Conservation (phyloP, 345 rosid species). For the Salix suchowensis region DNA sequence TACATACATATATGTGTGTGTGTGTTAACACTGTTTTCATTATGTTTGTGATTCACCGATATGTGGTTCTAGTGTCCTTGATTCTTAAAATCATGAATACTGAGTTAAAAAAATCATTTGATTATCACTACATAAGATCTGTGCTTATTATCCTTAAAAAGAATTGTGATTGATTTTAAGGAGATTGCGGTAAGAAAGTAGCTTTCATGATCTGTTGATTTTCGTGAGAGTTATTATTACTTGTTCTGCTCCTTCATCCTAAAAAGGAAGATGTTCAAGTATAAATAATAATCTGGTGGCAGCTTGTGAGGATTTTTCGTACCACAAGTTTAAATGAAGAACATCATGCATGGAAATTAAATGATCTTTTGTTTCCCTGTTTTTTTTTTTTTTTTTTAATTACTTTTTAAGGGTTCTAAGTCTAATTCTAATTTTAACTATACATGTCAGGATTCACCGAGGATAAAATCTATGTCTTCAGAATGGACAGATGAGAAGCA, state of each 20-base stretch:
- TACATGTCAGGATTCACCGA: constrained; percentile 36
- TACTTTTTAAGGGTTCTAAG: constrained; percentile 7
- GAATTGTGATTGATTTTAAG: not conserved
- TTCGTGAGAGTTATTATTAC: not conserved
- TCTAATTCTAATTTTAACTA: constrained; percentile 8
- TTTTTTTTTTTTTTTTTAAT: not conserved
- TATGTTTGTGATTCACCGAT: not conserved
- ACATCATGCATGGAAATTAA: too few species aligned
- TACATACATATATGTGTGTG: too few species aligned
- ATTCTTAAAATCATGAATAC: not conserved
- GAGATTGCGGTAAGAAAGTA: not conserved
- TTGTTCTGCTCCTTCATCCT: not conserved
- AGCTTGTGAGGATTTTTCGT: not conserved
- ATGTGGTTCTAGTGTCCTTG: not conserved
- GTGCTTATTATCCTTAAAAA: too few species aligned
- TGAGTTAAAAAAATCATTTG: too few species aligned
- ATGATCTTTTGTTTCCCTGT: not conserved
- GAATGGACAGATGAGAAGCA: constrained; percentile 97
- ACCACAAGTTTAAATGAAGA: not conserved
- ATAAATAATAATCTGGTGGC: not conserved
- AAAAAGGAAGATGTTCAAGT: not conserved
- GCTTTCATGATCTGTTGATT: not conserved
- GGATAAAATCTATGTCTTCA: constrained; percentile 28
- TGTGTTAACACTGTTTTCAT: not conserved
- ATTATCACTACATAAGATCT: too few species aligned